Evolutionary conservation across 2,329 filamentous ascomycete species (phyloP).

Genomic region (Ophiostoma triangulosporum): DNA sequence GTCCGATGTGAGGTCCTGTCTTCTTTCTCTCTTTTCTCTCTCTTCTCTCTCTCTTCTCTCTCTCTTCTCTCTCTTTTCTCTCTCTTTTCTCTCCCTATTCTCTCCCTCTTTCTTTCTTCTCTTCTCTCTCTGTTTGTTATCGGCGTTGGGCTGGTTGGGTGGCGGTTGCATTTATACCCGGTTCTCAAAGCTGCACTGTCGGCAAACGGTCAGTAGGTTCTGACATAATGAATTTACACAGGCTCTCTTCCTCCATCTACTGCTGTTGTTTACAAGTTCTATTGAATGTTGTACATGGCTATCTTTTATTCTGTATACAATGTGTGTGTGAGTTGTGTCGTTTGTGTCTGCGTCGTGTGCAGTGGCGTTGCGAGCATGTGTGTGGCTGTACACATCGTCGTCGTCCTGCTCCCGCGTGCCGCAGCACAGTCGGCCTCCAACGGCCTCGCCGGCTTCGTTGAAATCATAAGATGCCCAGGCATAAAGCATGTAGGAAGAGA

Average conservation of each 20-base stretch:
- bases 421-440: neutral
- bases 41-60: neutral
- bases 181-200: no score
- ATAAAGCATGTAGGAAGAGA: neutral
- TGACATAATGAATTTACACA: no score
- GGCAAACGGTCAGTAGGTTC: no score
- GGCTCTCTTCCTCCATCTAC: no score
- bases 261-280: neutral
- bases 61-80: constrained; percentile 1
- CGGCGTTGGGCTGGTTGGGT: no score
- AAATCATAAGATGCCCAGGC: neutral
- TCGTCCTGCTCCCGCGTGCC: neutral
- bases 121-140: no score
- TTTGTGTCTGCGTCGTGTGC: neutral
- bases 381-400: no score
- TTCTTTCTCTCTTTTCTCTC: neutral
- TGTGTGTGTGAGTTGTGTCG: neutral
- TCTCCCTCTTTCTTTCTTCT: neutral
- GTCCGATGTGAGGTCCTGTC: constrained; percentile 1
- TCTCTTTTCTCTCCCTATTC: no score
- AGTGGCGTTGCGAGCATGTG: neutral
- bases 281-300: neutral
- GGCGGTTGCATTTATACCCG: no score
- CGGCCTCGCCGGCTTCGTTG: neutral
- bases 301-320: constrained; percentile 1